phyloP scores from a whole-genome alignment of 23 red algal genomes.

The Gracilaria vermiculophylla region DNA sequence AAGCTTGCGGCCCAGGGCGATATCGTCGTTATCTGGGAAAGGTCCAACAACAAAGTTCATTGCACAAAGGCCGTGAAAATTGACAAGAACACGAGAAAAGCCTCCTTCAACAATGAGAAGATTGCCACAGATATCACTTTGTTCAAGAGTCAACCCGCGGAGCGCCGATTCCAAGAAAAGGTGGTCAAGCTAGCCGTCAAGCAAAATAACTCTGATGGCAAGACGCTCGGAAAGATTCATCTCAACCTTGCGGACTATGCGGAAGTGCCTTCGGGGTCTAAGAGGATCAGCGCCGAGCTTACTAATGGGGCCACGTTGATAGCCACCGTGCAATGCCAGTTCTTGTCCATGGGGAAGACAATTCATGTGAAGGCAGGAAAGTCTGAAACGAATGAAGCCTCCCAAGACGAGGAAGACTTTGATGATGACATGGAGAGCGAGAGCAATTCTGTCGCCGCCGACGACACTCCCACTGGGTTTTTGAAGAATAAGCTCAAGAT shows the following conservation, averaged over 20 bases:
- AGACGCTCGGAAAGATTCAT: constrained; percentile 84
- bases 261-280: constrained; percentile 74
- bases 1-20: constrained; percentile 61
- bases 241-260: constrained; percentile 83
- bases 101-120: constrained; percentile 58
- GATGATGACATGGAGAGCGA: constrained; percentile 52
- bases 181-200: constrained; percentile 68
- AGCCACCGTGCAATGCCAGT: constrained; percentile 67
- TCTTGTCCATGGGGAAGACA: constrained; percentile 78
- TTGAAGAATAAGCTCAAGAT: constrained; percentile 64
- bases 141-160: constrained; percentile 66
- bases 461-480: constrained; percentile 22
- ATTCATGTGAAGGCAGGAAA: constrained; percentile 4
- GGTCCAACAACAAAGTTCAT: constrained; percentile 51
- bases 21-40: constrained; percentile 70
- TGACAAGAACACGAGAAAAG: constrained; percentile 66
- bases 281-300: constrained; percentile 66
- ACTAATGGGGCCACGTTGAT: constrained; percentile 65
- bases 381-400: constrained; percentile 20
- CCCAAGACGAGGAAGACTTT: constrained; percentile 21
- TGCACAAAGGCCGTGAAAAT: constrained; percentile 62
- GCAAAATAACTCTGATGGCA: constrained; percentile 53
- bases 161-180: constrained; percentile 73
- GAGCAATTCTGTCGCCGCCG: constrained; percentile 4
- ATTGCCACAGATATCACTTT: constrained; percentile 63